Evolutionary conservation across 192 early-diverging fungal genomes (phyloP).

Genomic region (Gonapodya prolifera): DNA sequence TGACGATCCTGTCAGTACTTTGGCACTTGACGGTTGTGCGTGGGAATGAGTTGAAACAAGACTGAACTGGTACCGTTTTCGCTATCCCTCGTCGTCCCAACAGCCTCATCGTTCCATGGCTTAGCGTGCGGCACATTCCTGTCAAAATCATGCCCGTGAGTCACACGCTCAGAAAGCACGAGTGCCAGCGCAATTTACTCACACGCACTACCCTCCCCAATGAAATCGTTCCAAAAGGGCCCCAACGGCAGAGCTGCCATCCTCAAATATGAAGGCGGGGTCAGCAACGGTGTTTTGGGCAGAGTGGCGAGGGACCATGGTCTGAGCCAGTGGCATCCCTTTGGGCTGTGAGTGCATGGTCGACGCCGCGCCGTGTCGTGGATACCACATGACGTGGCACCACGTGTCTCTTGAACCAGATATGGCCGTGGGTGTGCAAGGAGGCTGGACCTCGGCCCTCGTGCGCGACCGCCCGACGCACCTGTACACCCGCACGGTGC

Average conservation of each 20-base stretch:
- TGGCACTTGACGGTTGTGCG: no score
- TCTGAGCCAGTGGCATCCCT: background rate
- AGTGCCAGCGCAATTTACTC: background rate
- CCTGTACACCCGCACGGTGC: background rate
- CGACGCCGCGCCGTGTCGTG: no score
- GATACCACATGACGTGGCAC: no score
- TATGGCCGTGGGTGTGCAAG: background rate
- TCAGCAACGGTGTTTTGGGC: background rate
- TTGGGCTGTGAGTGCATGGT: no score
- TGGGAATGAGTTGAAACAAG: no score
- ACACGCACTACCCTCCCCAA: background rate
- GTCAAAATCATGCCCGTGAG: background rate
- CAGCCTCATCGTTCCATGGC: background rate
- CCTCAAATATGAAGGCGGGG: background rate
- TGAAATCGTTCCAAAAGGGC: background rate
- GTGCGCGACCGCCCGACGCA: background rate
- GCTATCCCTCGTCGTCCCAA: no score
- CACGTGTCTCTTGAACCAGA: no score
- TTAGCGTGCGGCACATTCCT: background rate
- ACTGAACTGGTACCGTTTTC: no score
- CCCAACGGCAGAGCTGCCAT: background rate
- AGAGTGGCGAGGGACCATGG: background rate
- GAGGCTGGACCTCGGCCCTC: background rate
- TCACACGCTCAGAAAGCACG: background rate
- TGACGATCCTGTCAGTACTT: background rate